A percentile compares a stretch with the other conserved stretches of the same genome.
These are phyloP conservation scores for Zhuliangozyma parablackwelliae DNA, from an alignment of 1,139 yeast genomes.

Conservation along the genomic window DNA sequence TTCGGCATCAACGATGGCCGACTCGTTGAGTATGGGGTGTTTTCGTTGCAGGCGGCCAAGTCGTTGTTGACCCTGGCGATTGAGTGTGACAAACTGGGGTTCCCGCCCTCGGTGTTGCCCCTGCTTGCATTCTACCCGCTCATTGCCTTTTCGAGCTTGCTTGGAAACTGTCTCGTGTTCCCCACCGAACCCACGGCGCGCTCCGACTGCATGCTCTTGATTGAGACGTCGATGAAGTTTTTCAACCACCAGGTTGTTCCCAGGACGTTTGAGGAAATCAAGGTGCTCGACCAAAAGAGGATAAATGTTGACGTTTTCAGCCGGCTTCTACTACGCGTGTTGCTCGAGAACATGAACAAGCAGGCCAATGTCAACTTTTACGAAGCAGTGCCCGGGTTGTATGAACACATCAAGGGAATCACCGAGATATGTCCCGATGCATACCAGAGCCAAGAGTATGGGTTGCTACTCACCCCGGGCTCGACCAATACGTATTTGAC, in stretches of 20 bases:
- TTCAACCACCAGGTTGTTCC: conserved; percentile 3
- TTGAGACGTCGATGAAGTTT: conserved; percentile 11
- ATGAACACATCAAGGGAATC: conserved; percentile 14
- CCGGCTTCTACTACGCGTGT: conserved; percentile 17
- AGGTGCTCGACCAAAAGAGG: conserved; percentile 14
- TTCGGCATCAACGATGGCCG: conserved; percentile 14
- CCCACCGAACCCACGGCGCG: conserved; percentile 8
- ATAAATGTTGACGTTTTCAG: conserved; percentile 14
- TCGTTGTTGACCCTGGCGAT: conserved; percentile 24
- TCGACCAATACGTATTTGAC: not conserved
- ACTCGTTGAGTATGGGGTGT: conserved; percentile 16
- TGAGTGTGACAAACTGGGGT: conserved; percentile 15
- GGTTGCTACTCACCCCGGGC: no score
- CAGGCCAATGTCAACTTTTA: conserved; percentile 11
- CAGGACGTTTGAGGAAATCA: not conserved
- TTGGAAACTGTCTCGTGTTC: conserved; percentile 22
- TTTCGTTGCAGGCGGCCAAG: conserved; percentile 29
- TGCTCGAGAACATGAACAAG: conserved; percentile 13
- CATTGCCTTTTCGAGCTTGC: conserved; percentile 28
- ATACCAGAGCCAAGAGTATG: conserved; percentile 1
- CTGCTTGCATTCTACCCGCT: conserved; percentile 31
- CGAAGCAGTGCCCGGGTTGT: conserved; percentile 12
- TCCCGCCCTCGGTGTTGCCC: conserved; percentile 21
- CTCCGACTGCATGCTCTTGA: conserved; percentile 12
- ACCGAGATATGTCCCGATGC: conserved; percentile 18